Conservation (phyloP, 2,329 filamentous ascomycete genomes). For the Xenoacremonium recifei region DNA sequence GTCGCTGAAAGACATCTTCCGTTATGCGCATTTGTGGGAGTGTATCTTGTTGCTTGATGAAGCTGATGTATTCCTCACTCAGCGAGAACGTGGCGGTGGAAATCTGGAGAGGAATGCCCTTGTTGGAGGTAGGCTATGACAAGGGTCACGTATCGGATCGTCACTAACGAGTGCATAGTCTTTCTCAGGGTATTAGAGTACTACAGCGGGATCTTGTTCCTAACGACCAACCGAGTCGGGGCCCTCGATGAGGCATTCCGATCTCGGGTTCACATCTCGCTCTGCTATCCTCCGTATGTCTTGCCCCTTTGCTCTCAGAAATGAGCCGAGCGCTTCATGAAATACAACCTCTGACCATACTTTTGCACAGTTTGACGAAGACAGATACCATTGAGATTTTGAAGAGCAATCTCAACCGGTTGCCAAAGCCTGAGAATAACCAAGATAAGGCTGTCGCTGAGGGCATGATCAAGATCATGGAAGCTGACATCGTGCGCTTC, state of each 20-base stretch:
- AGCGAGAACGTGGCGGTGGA: background rate
- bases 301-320: too few relatives aligned
- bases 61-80: conserved; percentile 6
- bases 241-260: conserved; percentile 18
- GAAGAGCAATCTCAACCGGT: too few relatives aligned
- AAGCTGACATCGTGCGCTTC: too few relatives aligned
- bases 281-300: conserved; percentile 14
- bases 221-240: conserved; percentile 9
- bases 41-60: conserved; percentile 11
- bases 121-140: conserved; percentile 8
- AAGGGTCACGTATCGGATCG: too few relatives aligned
- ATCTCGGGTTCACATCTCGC: conserved; percentile 30
- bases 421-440: too few relatives aligned
- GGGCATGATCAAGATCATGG: too few relatives aligned
- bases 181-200: conserved; percentile 9
- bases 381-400: too few relatives aligned
- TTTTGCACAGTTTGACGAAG: too few relatives aligned
- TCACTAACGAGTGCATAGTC: conserved; percentile 1
- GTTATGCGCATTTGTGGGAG: conserved; percentile 8
- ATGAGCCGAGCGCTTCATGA: too few relatives aligned
- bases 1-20: conserved; percentile 5
- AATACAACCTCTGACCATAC: too few relatives aligned
- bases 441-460: too few relatives aligned
- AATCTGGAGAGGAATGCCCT: conserved; percentile 8
- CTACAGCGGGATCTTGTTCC: conserved; percentile 8